phyloP scores from a whole-genome alignment of 2,329 filamentous ascomycete species.

The Stachybotrys chartarum region DNA sequence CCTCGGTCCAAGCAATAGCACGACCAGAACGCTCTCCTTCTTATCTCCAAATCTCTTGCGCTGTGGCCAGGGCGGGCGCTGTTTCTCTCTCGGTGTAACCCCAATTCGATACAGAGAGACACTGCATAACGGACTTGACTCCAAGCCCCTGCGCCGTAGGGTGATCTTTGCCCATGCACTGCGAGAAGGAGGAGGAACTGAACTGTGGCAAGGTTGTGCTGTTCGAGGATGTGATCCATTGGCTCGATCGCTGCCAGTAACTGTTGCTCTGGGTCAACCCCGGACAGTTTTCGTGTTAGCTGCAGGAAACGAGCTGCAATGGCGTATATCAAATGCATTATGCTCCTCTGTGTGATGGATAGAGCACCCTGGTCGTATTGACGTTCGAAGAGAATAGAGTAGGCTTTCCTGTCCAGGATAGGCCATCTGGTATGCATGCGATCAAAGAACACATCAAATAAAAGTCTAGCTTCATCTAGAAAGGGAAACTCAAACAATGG shows the following conservation, averaged over 20 bases:
- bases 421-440: constrained; percentile 17
- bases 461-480: constrained; percentile 6
- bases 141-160: constrained; percentile 26
- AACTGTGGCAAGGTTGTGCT: constrained; percentile 22
- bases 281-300: constrained; percentile 13
- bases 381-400: constrained; percentile 8
- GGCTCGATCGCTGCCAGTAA: constrained; percentile 19
- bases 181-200: constrained; percentile 23
- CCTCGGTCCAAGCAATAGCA: constrained; percentile 25
- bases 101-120: constrained; percentile 21
- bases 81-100: constrained; percentile 16
- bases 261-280: constrained; percentile 18
- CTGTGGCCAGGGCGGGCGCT: background rate
- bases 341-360: constrained; percentile 13
- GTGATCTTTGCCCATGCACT: constrained; percentile 23
- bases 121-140: constrained; percentile 22
- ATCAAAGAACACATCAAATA: constrained; percentile 18
- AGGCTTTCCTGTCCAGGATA: constrained; percentile 13
- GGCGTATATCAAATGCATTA: constrained; percentile 17
- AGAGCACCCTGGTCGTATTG: constrained; percentile 11
- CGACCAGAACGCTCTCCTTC: constrained; percentile 24
- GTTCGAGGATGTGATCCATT: constrained; percentile 23
- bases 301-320: constrained; percentile 17
- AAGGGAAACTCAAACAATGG: constrained; percentile 8
- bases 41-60: constrained; percentile 14